Base-by-base conservation (phyloP, 805 yeast genomes). In the Metschnikowia santaceciliae region DNA sequence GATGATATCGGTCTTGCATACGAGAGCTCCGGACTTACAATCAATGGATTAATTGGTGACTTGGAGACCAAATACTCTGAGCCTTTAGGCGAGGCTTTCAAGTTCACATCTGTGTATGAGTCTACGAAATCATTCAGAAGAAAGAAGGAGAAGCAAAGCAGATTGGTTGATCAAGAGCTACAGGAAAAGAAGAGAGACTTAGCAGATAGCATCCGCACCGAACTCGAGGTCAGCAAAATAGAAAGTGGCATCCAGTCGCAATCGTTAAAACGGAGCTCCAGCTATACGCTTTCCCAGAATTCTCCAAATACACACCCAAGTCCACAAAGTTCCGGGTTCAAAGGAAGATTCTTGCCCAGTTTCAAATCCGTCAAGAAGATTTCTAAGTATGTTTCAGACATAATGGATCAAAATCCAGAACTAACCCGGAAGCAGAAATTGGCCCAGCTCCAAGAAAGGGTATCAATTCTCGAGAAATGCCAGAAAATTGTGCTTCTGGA, bases 1-100 rank as follows among this genome's bases (percentile, higher is more conserved):
- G 98, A 94, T 63, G 82, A 83, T 54, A 80, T 90, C 30, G 97
- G 98, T 1, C 90, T 88, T 61, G 86, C 90, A 1, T 83, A 88
- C 55, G 98, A 94, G 65, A 79, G 84, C 37, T 81, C 79, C 42
- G 76, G 74, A 61, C 64, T 81, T 54, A 63, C 82, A n/a, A 70
- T 82, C 54, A 72, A 82, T 58, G 63, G 77, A 1, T 71, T 85
- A 10, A 78, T 82, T 4, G 67, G 74, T 11, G 78, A 78, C 35
- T 66, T 85, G 46, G 81, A 80, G 47, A 76, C 81, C 1, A 80
- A 81, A 49, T 84, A 83, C 58, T 76, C 81, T 6, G 90, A 84
- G 61, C 89, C 89, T 3, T 66, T 84, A 43, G 84, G 84, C 1
- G 90, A 85, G 61, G 79, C 82, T n/a, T 88, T 82, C 1, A 88